Conservation (phyloP, 805 yeast species). For the Nematodospora valgi region DNA sequence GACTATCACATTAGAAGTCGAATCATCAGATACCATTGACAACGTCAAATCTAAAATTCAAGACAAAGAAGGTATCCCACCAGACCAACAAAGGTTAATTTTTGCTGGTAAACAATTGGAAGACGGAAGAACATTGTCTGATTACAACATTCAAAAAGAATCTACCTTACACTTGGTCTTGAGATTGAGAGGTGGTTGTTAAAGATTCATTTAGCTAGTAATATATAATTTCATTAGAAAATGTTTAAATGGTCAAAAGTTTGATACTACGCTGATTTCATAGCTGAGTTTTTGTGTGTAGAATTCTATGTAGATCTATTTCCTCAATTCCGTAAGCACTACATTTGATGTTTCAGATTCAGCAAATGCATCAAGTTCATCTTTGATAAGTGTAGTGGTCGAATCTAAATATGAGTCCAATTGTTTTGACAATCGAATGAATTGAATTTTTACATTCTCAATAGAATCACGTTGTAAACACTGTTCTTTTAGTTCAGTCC, state of each 20-base stretch:
- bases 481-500: slow-evolving; percentile 20
- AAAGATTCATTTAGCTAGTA: slow-evolving; percentile 2
- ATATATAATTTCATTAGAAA: slow-evolving; percentile 3
- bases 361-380: slow-evolving; percentile 14
- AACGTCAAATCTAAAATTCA: slow-evolving; percentile 97
- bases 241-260: no score
- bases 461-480: slow-evolving; percentile 40
- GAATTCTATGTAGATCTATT: neutral
- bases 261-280: no score
- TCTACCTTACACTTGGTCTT: slow-evolving; percentile 94
- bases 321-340: slow-evolving; percentile 32
- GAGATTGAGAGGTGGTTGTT: slow-evolving; percentile 91
- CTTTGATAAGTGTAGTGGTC: slow-evolving; percentile 11
- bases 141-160: slow-evolving; percentile 99
- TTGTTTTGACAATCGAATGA: slow-evolving; percentile 27
- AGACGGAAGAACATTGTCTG: slow-evolving; percentile 98
- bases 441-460: slow-evolving; percentile 60
- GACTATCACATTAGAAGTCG: slow-evolving; percentile 87
- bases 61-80: slow-evolving; percentile 99
- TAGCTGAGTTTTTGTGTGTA: slow-evolving; percentile 6
- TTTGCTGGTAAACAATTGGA: slow-evolving; percentile 99
- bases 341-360: slow-evolving; percentile 45
- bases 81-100: slow-evolving; percentile 96
- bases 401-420: slow-evolving; percentile 16
- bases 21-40: slow-evolving; percentile 97